These are phyloP conservation scores for Lobosporangium transversale DNA, from an alignment of 192 early-diverging fungal genomes.

Conservation along the genomic window DNA sequence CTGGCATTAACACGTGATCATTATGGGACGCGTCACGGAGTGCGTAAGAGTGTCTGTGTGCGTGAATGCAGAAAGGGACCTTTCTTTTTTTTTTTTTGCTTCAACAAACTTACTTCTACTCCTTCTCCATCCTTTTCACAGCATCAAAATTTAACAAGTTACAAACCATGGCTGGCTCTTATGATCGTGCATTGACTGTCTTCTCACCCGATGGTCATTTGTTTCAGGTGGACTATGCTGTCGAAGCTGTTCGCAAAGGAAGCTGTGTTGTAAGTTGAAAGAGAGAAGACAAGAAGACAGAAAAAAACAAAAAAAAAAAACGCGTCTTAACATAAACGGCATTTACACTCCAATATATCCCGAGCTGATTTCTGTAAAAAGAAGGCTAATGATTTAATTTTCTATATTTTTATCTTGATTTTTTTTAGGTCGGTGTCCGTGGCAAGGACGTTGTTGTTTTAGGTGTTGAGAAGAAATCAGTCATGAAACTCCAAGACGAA, in stretches of 20 bases:
- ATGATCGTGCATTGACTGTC: slow-evolving; percentile 86
- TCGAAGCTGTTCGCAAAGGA: slow-evolving; percentile 96
- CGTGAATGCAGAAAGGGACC: background rate
- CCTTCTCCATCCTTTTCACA: background rate
- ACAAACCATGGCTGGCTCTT: slow-evolving; percentile 55
- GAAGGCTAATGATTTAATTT: background rate
- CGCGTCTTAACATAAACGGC: background rate
- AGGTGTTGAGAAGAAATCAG: slow-evolving; percentile 97
- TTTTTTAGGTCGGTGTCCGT: slow-evolving; percentile 89
- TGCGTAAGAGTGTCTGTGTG: background rate
- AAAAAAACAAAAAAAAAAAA: too few relatives aligned
- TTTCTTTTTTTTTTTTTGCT: background rate
- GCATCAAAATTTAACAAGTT: too few relatives aligned
- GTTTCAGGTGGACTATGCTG: slow-evolving; percentile 99
- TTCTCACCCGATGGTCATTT: slow-evolving; percentile 99
- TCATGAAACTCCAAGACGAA: slow-evolving; percentile 95
- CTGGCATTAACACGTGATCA: too few relatives aligned
- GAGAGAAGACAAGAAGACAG: background rate
- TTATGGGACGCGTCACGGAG: slow-evolving; percentile 12
- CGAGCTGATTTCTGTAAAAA: too few relatives aligned
- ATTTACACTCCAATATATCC: background rate
- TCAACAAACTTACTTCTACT: background rate
- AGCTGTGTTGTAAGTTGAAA: slow-evolving; percentile 89
- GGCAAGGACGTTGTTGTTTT: slow-evolving; percentile 91
- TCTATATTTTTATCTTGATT: background rate